Evolutionary conservation across 2,329 filamentous ascomycete species (phyloP).

Genomic region (Elsinoe ampelina): DNA sequence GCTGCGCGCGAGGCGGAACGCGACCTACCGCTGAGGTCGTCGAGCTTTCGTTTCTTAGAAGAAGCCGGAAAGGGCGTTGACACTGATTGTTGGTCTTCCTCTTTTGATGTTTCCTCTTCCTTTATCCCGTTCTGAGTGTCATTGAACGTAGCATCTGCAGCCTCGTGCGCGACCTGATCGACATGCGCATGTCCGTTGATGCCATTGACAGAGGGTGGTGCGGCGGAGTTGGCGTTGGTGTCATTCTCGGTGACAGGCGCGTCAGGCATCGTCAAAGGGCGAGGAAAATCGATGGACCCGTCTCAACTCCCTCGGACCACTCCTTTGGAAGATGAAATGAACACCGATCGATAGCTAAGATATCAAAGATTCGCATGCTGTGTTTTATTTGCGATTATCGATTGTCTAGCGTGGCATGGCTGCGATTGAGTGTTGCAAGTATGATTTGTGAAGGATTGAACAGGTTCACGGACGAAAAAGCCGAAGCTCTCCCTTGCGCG

Average conservation of each 20-base stretch:
- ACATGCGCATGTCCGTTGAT: constrained; percentile 15
- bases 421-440: constrained; percentile 12
- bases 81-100: constrained; percentile 7
- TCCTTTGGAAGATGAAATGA: constrained; percentile 6
- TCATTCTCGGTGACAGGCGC: constrained; percentile 18
- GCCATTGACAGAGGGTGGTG: constrained; percentile 3
- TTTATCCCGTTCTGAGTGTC: constrained; percentile 1
- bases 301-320: constrained; percentile 19
- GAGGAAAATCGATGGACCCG: constrained; percentile 19
- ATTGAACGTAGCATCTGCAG: not conserved
- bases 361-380: constrained; percentile 20
- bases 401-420: constrained; percentile 23
- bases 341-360: constrained; percentile 17
- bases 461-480: not conserved
- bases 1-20: constrained; percentile 21
- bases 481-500: constrained; percentile 8
- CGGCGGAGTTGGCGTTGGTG: constrained; percentile 19
- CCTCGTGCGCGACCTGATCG: constrained; percentile 2
- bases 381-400: constrained; percentile 26
- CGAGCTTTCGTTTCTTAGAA: constrained; percentile 55
- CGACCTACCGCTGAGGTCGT: constrained; percentile 26
- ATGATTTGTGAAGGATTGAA: constrained; percentile 13
- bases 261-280: constrained; percentile 25
- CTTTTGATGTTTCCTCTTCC: constrained; percentile 5
- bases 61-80: constrained; percentile 15